Evolutionary conservation across 257 asterid species (phyloP), one percentile per base, ranked within the genome.

Genomic region (Linaria vulgaris): DNA sequence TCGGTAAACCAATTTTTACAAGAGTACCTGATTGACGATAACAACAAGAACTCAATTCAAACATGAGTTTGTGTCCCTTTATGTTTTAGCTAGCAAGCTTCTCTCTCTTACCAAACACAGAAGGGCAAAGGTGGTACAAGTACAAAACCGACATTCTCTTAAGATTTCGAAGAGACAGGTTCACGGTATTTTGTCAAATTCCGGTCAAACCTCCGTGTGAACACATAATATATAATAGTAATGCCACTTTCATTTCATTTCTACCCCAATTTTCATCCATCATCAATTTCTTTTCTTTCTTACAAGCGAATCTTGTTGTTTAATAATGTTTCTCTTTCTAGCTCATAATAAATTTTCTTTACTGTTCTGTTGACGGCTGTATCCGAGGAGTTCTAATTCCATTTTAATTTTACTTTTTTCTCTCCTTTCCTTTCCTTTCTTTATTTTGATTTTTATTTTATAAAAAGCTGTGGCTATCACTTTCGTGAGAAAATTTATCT

Each of bases 281-380:
- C n/a, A n/a, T n/a, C n/a, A n/a, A n/a, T n/a, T n/a, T n/a, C n/a
- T n/a, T n/a, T n/a, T n/a, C n/a, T n/a, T n/a, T n/a, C n/a, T 27
- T 27, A 15, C 5, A 13, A 44, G 17, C 3, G 6, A 16, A 56
- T 31, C 7, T 17, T 27, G 34, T 30, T 56, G 37, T 34, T 23
- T 56, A 17, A n/a, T n/a, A n/a, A 17, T 12, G 34, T 27, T 27
- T 27, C 6, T 27, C 34, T 6, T 27, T 6, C 34, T 6, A 27
- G 34, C 34, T 27, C 6, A 3, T 27, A 2, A 6, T 27, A 27
- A 27, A 27, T 54, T 25, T 4, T 8, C 16, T 22, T 10, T 12
- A 77, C 87, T 87, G 66, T 84, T 61, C 16, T 22, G 5, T 46
- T 79, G 84, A 46, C 82, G 86, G 89, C 91, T 61, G 4, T 20